These are phyloP conservation scores for Capronia americana DNA, from an alignment of 2,329 filamentous ascomycete species.

Conservation along the genomic window DNA sequence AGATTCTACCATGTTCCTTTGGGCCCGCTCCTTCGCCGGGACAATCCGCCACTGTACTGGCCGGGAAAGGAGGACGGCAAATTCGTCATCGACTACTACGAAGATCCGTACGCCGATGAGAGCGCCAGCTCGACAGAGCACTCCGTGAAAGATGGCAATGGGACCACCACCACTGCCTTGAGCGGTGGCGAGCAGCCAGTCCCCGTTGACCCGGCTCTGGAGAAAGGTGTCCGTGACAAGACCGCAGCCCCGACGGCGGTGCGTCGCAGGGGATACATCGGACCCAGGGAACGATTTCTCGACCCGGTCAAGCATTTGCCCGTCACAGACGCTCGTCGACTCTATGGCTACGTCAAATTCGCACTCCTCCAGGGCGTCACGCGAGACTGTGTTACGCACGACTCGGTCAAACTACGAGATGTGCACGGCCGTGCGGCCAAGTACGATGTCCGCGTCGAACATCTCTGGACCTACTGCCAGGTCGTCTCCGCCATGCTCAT, in stretches of 20 bases:
- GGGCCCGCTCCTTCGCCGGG: constrained; percentile 50
- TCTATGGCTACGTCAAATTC: constrained; percentile 25
- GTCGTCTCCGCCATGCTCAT: constrained; percentile 58
- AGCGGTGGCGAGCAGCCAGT: not conserved
- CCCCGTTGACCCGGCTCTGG: not conserved
- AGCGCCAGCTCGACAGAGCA: not conserved
- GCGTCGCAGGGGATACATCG: constrained; percentile 9
- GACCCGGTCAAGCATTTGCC: constrained; percentile 26
- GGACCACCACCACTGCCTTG: not conserved
- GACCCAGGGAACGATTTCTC: constrained; percentile 26
- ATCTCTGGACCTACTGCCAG: constrained; percentile 62
- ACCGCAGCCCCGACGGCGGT: not conserved
- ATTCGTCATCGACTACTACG: constrained; percentile 38
- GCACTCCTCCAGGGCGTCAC: constrained; percentile 21
- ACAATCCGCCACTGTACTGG: constrained; percentile 50
- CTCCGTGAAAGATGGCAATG: not conserved
- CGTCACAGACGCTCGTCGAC: constrained; percentile 25
- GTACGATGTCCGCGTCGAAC: constrained; percentile 72
- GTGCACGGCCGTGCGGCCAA: constrained; percentile 63
- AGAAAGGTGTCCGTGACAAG: not conserved
- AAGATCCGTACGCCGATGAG: constrained; percentile 27
- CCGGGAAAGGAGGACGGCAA: constrained; percentile 47
- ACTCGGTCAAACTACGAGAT: constrained; percentile 7
- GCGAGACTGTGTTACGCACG: constrained; percentile 12
- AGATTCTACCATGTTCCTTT: constrained; percentile 46